Base-by-base conservation (phyloP, 2,329 filamentous ascomycete genomes). In the Calonectria honghensis region DNA sequence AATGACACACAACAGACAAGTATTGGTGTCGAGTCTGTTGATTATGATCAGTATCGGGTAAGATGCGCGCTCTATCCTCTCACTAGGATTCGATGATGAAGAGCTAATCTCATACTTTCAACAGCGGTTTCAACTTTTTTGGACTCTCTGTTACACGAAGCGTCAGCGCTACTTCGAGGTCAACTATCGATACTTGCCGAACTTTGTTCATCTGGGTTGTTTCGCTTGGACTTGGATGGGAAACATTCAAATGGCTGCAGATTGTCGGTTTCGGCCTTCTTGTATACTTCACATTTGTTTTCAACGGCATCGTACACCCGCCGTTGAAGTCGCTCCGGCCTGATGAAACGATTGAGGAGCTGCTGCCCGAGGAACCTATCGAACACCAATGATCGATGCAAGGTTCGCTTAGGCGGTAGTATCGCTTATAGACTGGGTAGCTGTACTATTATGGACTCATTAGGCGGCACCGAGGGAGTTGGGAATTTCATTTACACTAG, bases 21-120 rank as follows among this genome's bases (percentile, higher is more conserved):
- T 99, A 74, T 91, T 93, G 37, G 80, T 96, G 4, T 95, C 95
- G 29, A 98, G 95, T 78, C 70, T 98, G 10, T 85, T 98, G 73
- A 98, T 98, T 84, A 99, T 99, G 97, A 90, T 99, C 79, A 98
- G 95, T 81, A 99, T 99, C 81, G 96, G 96, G 94, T 97, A 91
- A 79, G 45, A 59, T 20, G 10, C n/a, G 7, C 20, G 5, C 50
- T 13, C 10, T 6, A 39, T n/a, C 63, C 41, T 32, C 59, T 4
- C 35, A 13, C 24, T 20, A 35, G n/a, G 7, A 41, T 7, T 20
- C 6, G 18, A 31, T 39, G 31, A 4, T 4, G 75, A 68, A 39
- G 59, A 68, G 54, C 78, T 81, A 73, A 83, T 73, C 1, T 18
- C 76, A 70, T 73, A 6, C 69, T 75, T 52, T 27, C 75, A 37